These are phyloP conservation scores for Aureobasidium sp. DNA, from an alignment of 2,329 filamentous ascomycete species.

Conservation along the genomic window DNA sequence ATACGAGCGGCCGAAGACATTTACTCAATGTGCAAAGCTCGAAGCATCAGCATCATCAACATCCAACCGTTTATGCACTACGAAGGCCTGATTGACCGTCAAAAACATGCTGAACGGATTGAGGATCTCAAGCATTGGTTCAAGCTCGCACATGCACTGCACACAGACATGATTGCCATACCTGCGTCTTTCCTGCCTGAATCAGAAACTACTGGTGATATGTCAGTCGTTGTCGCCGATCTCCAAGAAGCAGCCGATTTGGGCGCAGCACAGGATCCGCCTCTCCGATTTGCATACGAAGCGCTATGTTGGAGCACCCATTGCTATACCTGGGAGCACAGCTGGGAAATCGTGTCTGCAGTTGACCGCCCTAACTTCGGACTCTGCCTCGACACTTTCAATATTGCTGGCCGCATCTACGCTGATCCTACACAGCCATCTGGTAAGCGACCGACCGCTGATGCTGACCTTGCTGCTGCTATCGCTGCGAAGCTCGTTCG, in stretches of 20 bases:
- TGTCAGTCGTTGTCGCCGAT: constrained; percentile 54
- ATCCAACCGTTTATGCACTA: constrained; percentile 74
- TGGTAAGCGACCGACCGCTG: constrained; percentile 17
- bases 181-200: constrained; percentile 61
- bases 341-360: constrained; percentile 59
- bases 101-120: constrained; percentile 52
- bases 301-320: constrained; percentile 65
- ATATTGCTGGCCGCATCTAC: constrained; percentile 22
- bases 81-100: constrained; percentile 62
- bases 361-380: constrained; percentile 21
- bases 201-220: constrained; percentile 43
- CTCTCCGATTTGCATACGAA: constrained; percentile 66
- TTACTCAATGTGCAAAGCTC: constrained; percentile 49
- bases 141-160: constrained; percentile 54
- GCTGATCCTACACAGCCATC: constrained; percentile 17
- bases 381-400: constrained; percentile 21
- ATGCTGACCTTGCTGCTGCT: constrained; percentile 27
- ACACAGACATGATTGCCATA: constrained; percentile 67
- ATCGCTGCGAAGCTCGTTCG: constrained; percentile 4
- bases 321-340: constrained; percentile 63
- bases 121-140: constrained; percentile 65
- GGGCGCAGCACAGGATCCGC: constrained; percentile 45
- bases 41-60: constrained; percentile 54
- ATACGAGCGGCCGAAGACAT: constrained; percentile 54
- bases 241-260: constrained; percentile 61